Percentiles rank a stretch among this genome's conserved stretches.
Conservation (phyloP, 805 yeast genomes). For the Brettanomyces nanus region DNA sequence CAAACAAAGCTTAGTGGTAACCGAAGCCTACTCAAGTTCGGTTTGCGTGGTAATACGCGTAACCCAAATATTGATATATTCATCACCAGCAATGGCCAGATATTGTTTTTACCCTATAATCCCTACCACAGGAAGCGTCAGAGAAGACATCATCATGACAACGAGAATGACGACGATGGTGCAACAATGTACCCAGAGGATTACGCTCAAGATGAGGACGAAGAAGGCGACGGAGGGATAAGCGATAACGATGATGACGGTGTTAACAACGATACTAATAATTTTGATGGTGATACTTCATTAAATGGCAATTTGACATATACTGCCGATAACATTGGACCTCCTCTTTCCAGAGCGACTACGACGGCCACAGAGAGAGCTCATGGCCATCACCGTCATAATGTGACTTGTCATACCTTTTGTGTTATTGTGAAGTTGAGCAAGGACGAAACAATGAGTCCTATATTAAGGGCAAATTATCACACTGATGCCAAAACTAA, state of each 20-base stretch:
- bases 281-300: slow-evolving; percentile 2
- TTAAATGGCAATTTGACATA: background rate
- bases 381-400: slow-evolving; percentile 13
- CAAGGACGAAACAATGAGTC: slow-evolving; percentile 30
- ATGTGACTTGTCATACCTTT: slow-evolving; percentile 38
- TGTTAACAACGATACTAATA: slow-evolving; percentile 1
- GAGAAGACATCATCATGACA: slow-evolving; percentile 15
- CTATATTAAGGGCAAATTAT: slow-evolving; percentile 33
- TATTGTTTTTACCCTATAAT: slow-evolving; percentile 26
- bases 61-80: slow-evolving; percentile 16
- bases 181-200: background rate
- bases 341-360: background rate
- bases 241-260: slow-evolving; percentile 10
- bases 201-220: slow-evolving; percentile 3
- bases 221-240: slow-evolving; percentile 17
- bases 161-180: slow-evolving; percentile 19
- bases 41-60: slow-evolving; percentile 1
- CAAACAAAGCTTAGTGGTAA: slow-evolving; percentile 8
- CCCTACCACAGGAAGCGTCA: slow-evolving; percentile 20
- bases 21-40: slow-evolving; percentile 7
- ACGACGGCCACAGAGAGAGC: background rate
- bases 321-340: background rate
- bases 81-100: slow-evolving; percentile 26
- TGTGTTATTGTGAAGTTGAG: slow-evolving; percentile 40
- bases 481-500: slow-evolving; percentile 34